phyloP scores from a whole-genome alignment of 2,329 filamentous ascomycete species.

The Aspergillus quadrilineatus region DNA sequence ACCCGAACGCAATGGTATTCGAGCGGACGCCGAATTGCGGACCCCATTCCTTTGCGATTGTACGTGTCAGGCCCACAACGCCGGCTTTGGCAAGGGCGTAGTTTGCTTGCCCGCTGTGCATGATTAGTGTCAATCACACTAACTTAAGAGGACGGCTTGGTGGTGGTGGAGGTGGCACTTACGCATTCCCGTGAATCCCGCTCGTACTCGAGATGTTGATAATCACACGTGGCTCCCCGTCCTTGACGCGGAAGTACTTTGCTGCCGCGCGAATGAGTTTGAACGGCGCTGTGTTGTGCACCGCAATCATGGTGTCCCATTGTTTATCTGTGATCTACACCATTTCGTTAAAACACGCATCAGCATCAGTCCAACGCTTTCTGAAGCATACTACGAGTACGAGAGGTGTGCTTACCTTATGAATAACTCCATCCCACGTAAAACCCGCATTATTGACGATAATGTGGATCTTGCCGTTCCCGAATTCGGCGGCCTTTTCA shows the following conservation, averaged over 20 bases:
- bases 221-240: constrained; percentile 73
- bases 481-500: constrained; percentile 73
- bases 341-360: background rate
- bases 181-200: constrained; percentile 78
- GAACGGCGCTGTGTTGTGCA: constrained; percentile 85
- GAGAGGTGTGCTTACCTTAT: constrained; percentile 57
- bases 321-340: constrained; percentile 76
- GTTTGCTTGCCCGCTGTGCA: constrained; percentile 71
- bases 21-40: constrained; percentile 76
- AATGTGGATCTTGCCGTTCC: constrained; percentile 82
- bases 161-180: constrained; percentile 17
- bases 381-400: too few species aligned
- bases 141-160: background rate
- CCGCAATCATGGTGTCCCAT: constrained; percentile 81
- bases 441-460: constrained; percentile 91
- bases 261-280: constrained; percentile 75
- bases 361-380: background rate
- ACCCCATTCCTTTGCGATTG: constrained; percentile 90
- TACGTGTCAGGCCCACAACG: constrained; percentile 78
- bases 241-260: constrained; percentile 83
- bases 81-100: constrained; percentile 84
- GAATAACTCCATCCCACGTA: constrained; percentile 90
- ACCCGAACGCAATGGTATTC: constrained; percentile 82
- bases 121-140: constrained; percentile 1
- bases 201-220: constrained; percentile 78